These are phyloP conservation scores for Macrolepiota fuliginosa DNA, from an alignment of 768 basidiomycete species.

Conservation along the genomic window DNA sequence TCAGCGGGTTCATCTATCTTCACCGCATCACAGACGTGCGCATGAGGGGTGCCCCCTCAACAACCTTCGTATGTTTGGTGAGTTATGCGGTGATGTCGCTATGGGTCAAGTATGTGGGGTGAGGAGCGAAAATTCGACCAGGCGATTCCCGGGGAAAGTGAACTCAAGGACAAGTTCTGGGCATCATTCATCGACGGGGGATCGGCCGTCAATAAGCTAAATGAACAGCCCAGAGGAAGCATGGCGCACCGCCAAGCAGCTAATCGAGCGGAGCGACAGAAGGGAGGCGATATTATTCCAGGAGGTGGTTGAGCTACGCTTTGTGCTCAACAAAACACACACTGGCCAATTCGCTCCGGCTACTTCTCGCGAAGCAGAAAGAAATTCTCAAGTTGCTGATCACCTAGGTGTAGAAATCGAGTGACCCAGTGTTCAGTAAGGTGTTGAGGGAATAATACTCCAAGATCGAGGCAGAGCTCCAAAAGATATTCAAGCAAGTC, in stretches of 20 bases:
- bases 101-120: conserved; percentile 39
- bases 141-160: conserved; percentile 23
- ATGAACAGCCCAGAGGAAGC: conserved; percentile 19
- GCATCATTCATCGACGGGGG: conserved; percentile 44
- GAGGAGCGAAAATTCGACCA: conserved; percentile 16
- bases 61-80: conserved; percentile 31
- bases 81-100: conserved; percentile 21
- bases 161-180: conserved; percentile 39
- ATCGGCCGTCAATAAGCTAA: conserved; percentile 23
- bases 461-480: too few species aligned
- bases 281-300: conserved; percentile 21
- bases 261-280: conserved; percentile 14
- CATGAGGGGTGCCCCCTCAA: conserved; percentile 2
- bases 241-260: conserved; percentile 20
- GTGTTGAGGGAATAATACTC: too few species aligned
- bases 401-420: too few species aligned
- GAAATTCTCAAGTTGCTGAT: too few species aligned
- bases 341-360: too few species aligned
- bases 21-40: conserved; percentile 10
- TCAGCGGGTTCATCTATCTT: conserved; percentile 14
- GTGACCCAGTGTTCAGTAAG: too few species aligned
- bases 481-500: too few species aligned
- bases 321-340: conserved; percentile 20
- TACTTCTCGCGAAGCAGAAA: too few species aligned
- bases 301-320: conserved; percentile 19